Percentiles rank a stretch among this genome's conserved stretches.
Evolutionary conservation across 495 filamentous ascomycete genomes (phyloP).

Genomic region (Penicillium soppii): DNA sequence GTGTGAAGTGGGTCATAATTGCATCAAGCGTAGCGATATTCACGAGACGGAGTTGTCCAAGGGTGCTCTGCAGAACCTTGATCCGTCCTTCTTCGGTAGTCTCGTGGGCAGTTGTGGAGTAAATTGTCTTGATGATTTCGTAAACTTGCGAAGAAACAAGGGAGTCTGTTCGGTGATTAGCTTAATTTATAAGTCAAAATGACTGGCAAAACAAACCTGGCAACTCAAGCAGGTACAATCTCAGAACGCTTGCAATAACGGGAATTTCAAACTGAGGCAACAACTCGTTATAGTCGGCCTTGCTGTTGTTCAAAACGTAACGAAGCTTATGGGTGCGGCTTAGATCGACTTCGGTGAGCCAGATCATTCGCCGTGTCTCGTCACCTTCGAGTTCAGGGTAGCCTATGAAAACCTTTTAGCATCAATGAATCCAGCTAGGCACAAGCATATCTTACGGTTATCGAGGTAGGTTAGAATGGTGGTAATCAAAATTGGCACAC

Average conservation of each 20-base stretch:
- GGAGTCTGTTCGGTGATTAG: conserved; percentile 62
- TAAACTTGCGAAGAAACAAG: conserved; percentile 98
- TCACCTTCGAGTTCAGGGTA: conserved; percentile 98
- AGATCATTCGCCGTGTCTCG: conserved; percentile 87
- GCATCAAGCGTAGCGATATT: conserved; percentile 99
- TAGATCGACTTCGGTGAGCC: conserved; percentile 90
- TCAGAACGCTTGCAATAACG: conserved; percentile 89
- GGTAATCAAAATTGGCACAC: conserved; percentile 90
- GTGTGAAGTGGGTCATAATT: conserved; percentile 96
- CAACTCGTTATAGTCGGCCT: conserved; percentile 70
- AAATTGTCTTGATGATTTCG: conserved; percentile 97
- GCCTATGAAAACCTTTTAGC: conserved; percentile 41
- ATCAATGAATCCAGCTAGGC: not conserved
- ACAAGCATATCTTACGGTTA: conserved; percentile 56
- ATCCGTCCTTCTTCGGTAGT: conserved; percentile 72
- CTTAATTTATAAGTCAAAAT: conserved; percentile 1
- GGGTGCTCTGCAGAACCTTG: conserved; percentile 90
- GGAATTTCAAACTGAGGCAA: conserved; percentile 87
- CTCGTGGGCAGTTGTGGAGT: conserved; percentile 72
- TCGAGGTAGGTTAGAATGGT: conserved; percentile 92
- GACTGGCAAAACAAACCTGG: conserved; percentile 61
- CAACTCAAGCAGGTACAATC: conserved; percentile 93
- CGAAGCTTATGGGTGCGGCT: conserved; percentile 82
- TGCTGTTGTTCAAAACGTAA: conserved; percentile 81
- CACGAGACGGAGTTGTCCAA: conserved; percentile 89